These are phyloP conservation scores for Metschnikowia sp. DNA, from an alignment of 805 yeast species.

Conservation along the genomic window DNA sequence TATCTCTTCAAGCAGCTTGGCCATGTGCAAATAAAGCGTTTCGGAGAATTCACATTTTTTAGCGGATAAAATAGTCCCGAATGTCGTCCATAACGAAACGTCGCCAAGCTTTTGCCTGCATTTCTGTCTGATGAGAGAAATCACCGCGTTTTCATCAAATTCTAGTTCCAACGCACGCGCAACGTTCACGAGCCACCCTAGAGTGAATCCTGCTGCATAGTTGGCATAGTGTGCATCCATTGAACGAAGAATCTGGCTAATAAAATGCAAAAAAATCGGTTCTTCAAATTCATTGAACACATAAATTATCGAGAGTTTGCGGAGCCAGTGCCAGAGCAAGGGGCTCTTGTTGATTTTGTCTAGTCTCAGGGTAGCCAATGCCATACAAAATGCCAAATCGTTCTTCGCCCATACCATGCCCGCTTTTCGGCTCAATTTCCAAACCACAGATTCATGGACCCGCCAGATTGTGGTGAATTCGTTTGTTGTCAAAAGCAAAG, in stretches of 20 bases:
- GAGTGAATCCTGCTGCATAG: slow-evolving; percentile 34
- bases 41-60: neutral
- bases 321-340: slow-evolving; percentile 33
- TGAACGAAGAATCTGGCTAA: slow-evolving; percentile 24
- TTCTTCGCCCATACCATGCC: neutral
- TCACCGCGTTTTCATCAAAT: slow-evolving; percentile 6
- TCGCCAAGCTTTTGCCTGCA: slow-evolving; percentile 17
- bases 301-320: slow-evolving; percentile 13
- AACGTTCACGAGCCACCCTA: slow-evolving; percentile 26
- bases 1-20: neutral
- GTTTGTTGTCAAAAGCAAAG: slow-evolving; percentile 35
- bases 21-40: neutral
- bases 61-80: slow-evolving; percentile 5
- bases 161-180: slow-evolving; percentile 8
- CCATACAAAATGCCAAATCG: slow-evolving; percentile 22
- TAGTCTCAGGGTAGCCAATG: slow-evolving; percentile 30
- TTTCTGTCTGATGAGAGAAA: slow-evolving; percentile 1
- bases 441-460: slow-evolving; percentile 26
- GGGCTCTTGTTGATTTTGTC: slow-evolving; percentile 39
- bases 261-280: neutral
- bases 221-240: slow-evolving; percentile 37
- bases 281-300: slow-evolving; percentile 8
- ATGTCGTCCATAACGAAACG: slow-evolving; percentile 19
- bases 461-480: slow-evolving; percentile 33
- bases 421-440: slow-evolving; percentile 6